Percentiles rank a stretch among this genome's conserved stretches.
Evolutionary conservation across 495 filamentous ascomycete genomes (phyloP).

Genomic region (Cairneyella variabilis): DNA sequence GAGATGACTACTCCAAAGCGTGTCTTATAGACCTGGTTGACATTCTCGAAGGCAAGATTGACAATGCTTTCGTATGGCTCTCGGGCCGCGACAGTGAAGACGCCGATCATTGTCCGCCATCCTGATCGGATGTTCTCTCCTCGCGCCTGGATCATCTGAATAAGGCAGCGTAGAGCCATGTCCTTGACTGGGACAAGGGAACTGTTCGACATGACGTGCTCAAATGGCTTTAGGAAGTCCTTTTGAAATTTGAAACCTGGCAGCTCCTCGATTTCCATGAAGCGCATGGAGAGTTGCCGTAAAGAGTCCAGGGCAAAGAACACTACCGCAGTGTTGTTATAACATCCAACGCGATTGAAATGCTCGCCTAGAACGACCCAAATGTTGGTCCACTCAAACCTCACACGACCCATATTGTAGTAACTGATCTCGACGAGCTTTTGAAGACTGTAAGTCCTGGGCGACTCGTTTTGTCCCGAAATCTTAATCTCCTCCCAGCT

Average conservation of each 20-base stretch:
- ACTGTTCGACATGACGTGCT: conserved; percentile 94
- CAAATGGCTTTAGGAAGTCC: conserved; percentile 96
- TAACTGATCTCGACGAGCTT: conserved; percentile 98
- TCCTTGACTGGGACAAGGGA: conserved; percentile 89
- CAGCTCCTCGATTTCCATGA: conserved; percentile 97
- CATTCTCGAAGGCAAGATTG: conserved; percentile 93
- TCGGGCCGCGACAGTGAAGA: conserved; percentile 91
- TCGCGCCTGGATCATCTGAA: conserved; percentile 97
- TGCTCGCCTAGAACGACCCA: conserved; percentile 95
- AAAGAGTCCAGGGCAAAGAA: conserved; percentile 96
- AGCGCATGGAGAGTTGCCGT: conserved; percentile 93
- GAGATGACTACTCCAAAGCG: conserved; percentile 93
- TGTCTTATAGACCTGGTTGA: conserved; percentile 97
- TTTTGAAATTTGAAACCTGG: conserved; percentile 99
- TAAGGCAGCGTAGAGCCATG: conserved; percentile 94
- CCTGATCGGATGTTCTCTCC: conserved; percentile 95
- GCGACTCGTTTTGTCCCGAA: conserved; percentile 90
- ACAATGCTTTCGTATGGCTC: conserved; percentile 96
- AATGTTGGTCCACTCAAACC: conserved; percentile 97
- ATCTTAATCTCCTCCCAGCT: conserved; percentile 99
- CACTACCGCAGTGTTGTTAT: conserved; percentile 90
- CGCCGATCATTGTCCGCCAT: conserved; percentile 99
- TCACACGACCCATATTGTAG: conserved; percentile 98
- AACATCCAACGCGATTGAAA: conserved; percentile 96
- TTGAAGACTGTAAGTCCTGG: conserved; percentile 92